Conservation (phyloP, 441 rosid genomes). For the Melianthus villosus region DNA sequence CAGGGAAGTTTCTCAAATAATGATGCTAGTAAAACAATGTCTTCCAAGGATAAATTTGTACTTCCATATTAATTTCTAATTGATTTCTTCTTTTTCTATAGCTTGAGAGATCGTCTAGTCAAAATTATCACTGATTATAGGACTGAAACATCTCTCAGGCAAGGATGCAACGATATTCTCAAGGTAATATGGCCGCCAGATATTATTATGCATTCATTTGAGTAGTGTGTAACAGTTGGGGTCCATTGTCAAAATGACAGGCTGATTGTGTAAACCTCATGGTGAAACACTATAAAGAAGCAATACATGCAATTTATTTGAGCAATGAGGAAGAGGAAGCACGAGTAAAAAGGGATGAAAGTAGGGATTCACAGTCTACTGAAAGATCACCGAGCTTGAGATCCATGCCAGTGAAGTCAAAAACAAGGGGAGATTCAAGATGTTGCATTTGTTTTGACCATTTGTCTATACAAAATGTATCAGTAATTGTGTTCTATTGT, state of each 20-base stretch:
- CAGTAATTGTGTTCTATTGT: conserved; percentile 73
- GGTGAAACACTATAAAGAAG: conserved; percentile 80
- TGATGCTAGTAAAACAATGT: background rate
- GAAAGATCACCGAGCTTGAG: conserved; percentile 26
- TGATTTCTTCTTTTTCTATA: conserved; percentile 13
- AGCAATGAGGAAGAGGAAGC: conserved; percentile 52
- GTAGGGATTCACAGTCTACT: conserved; percentile 22
- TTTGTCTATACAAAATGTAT: conserved; percentile 60
- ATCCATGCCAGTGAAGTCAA: conserved; percentile 65
- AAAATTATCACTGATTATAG: conserved; percentile 91
- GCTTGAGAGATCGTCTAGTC: conserved; percentile 84
- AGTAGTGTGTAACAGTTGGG: conserved; percentile 7
- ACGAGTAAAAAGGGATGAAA: conserved; percentile 33
- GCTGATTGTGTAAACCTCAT: conserved; percentile 83
- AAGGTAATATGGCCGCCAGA: conserved; percentile 34
- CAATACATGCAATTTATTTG: conserved; percentile 58
- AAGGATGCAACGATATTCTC: conserved; percentile 89
- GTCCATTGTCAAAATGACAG: conserved; percentile 22
- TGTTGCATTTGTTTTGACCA: conserved; percentile 95
- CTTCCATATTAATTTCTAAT: background rate
- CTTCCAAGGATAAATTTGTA: background rate
- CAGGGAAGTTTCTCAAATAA: too few species aligned
- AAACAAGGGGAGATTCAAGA: conserved; percentile 69
- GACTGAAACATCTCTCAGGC: conserved; percentile 95
- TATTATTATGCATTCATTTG: conserved; percentile 1